Evolutionary conservation across 352 stramenopile species (phyloP).

Genomic region (Pythium grandisporangium): DNA sequence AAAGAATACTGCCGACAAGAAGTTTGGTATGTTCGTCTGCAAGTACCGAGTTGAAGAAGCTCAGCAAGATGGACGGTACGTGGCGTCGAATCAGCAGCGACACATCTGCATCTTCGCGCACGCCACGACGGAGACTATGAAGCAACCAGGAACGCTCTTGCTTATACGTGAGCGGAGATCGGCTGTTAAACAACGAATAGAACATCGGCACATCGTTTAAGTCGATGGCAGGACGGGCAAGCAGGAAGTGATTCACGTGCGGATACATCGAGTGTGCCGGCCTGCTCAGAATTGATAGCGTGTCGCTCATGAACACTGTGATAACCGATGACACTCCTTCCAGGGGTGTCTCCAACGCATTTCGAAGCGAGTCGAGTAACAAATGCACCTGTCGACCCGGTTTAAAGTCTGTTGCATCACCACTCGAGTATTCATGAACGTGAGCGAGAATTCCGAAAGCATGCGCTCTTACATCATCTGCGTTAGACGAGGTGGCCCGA

Average conservation of each 20-base stretch:
- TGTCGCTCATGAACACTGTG: conserved; percentile 80
- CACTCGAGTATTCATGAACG: conserved; percentile 59
- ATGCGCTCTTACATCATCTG: conserved; percentile 40
- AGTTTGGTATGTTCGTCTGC: conserved; percentile 70
- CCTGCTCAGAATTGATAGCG: conserved; percentile 51
- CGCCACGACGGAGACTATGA: conserved; percentile 57
- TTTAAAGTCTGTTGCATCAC: conserved; percentile 54
- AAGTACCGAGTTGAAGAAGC: conserved; percentile 69
- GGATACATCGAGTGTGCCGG: conserved; percentile 68
- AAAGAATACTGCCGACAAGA: conserved; percentile 57
- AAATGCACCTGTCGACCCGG: conserved; percentile 68
- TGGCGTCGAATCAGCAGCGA: conserved; percentile 63
- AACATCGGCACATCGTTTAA: conserved; percentile 83
- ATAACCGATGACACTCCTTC: conserved; percentile 58
- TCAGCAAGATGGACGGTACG: conserved; percentile 73
- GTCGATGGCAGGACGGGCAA: conserved; percentile 71
- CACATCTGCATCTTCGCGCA: conserved; percentile 59
- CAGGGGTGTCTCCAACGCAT: conserved; percentile 36
- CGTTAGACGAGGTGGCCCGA: conserved; percentile 59
- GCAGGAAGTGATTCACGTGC: conserved; percentile 78
- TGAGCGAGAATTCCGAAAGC: conserved; percentile 71
- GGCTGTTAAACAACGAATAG: conserved; percentile 82
- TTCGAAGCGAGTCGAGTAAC: conserved; percentile 71
- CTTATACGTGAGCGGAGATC: conserved; percentile 54
- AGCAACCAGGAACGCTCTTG: conserved; percentile 82